Conservation (phyloP, 2,329 filamentous ascomycete species). For the Aspergillus glaucus region DNA sequence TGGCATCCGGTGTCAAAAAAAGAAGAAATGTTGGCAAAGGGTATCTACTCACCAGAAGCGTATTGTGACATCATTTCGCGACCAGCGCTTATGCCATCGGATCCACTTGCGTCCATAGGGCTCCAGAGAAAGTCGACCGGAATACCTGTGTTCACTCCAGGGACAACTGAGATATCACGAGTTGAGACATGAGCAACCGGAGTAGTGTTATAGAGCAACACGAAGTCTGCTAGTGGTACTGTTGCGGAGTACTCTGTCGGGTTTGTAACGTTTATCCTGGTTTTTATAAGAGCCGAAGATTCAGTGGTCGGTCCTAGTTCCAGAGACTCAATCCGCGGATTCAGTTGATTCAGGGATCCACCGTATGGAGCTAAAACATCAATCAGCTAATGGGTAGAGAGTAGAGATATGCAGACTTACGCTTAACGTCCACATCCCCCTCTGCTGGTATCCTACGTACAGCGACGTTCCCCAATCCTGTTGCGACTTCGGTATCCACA, state of each 20-base stretch:
- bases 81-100: constrained; percentile 56
- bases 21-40: background rate
- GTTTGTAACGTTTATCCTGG: constrained; percentile 77
- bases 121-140: constrained; percentile 67
- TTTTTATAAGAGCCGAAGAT: constrained; percentile 64
- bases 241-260: constrained; percentile 78
- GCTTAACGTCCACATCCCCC: constrained; percentile 84
- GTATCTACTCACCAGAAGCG: constrained; percentile 57
- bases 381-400: constrained; percentile 12
- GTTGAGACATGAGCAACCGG: constrained; percentile 69
- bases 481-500: constrained; percentile 77
- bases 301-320: constrained; percentile 66
- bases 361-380: constrained; percentile 51
- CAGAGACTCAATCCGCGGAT: constrained; percentile 64
- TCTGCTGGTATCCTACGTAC: constrained; percentile 76
- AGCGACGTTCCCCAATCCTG: constrained; percentile 71
- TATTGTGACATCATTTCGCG: constrained; percentile 75
- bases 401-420: constrained; percentile 55
- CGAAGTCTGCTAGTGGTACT: constrained; percentile 73
- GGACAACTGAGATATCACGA: constrained; percentile 55
- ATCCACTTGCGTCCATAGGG: constrained; percentile 57
- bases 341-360: constrained; percentile 45
- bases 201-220: constrained; percentile 66
- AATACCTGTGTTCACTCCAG: constrained; percentile 67
- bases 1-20: constrained; percentile 18